Base-by-base conservation (phyloP, 1,284 basidiomycete species). In the Tausonia pullulans region DNA sequence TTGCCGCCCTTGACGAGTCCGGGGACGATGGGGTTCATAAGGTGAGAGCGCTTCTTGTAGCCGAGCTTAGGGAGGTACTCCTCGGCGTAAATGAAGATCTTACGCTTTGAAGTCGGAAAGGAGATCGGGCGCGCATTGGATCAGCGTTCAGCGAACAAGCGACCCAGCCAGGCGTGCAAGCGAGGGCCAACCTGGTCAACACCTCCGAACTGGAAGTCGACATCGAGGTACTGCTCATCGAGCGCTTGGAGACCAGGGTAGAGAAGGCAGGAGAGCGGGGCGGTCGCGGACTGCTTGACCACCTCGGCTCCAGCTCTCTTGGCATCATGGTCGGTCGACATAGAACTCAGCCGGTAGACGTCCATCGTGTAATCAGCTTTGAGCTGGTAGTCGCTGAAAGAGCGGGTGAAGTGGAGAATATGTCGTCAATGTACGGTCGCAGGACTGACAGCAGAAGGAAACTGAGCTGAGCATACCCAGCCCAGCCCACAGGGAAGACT, bases 261-360 rank as follows among this genome's bases (percentile, higher is more conserved):
- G 68, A 99, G 82, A 67, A 99, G 77, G 3, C 92, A 93, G 70
- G 88, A 90, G 63, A 98, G 80, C 58, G 97, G 78, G 0, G 96
- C 91, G 70, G 86, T 92, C 67, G 92, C 88, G 4, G 96, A 92
- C 76, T 97, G 94, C 78, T 98, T 98, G 71, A 98, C 96, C 60
- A 98, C 96, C 74, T 98, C 96, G 0, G 95, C 94, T n/a, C 96
- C 96, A 0, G 96, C 96, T 75, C 96, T 96, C 75, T 95, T 95
- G 13, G 94, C 92, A 70, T 98, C 96, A 76, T 97, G 92, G 73
- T 97, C 92, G 0, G 92, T 87, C 5, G 94, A 91, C 61, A 86
- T 85, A 9, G 95, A 85, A 70, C 87, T 89, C 55, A 98, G 83
- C 68, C 85, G 84, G 83, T 94, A 97, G 73, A 93, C 89, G 78